A percentile compares a stretch with the other conserved stretches of the same genome.
Evolutionary conservation across 306 rosid species (phyloP).

Genomic region (Dicorynia guianensis): DNA sequence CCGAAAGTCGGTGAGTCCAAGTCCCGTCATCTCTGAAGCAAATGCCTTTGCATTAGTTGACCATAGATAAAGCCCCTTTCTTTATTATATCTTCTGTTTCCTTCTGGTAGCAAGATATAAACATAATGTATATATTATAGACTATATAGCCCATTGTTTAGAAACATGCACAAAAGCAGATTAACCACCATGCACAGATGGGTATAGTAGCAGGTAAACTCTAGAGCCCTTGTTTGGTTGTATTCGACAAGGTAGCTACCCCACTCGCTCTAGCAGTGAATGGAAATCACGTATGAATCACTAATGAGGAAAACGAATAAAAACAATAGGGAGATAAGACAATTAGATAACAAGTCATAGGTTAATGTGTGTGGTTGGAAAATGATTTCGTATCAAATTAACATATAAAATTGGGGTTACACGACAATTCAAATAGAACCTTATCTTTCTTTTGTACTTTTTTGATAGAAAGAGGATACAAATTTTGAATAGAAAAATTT

Average conservation of each 20-base stretch:
- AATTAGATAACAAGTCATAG: neutral
- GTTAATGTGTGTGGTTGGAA: no score
- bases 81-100: constrained; percentile 17
- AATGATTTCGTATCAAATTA: no score
- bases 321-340: neutral
- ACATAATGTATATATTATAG: no score
- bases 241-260: neutral
- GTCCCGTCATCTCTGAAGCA: constrained; percentile 33
- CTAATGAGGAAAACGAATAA: neutral
- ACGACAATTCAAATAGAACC: no score
- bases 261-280: neutral
- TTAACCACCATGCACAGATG: neutral
- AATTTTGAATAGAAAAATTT: no score
- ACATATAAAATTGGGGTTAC: no score
- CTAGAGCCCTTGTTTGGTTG: neutral
- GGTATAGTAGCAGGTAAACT: neutral
- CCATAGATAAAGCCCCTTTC: constrained; percentile 9
- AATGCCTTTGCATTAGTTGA: constrained; percentile 28
- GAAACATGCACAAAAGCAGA: constrained; percentile 1
- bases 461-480: no score
- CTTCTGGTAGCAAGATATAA: neutral
- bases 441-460: no score
- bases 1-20: constrained; percentile 44
- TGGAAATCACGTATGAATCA: neutral
- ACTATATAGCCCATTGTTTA: constrained; percentile 26